Percentiles rank a stretch among this genome's conserved stretches.
phyloP scores from a whole-genome alignment of 1,284 basidiomycete species.

The Tilletia indica region DNA sequence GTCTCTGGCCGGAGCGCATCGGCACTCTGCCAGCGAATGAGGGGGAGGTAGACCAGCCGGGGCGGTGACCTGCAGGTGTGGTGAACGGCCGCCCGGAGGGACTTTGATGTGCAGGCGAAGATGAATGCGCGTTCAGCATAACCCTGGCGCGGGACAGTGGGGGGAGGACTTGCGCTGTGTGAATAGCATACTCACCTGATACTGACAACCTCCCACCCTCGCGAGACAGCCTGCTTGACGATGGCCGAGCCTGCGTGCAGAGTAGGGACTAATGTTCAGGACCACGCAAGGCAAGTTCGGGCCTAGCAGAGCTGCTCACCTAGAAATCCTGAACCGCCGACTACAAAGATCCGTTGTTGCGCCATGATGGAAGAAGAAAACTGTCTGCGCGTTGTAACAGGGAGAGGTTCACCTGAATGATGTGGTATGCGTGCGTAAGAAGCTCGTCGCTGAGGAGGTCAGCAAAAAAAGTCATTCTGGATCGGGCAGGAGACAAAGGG shows the following conservation, averaged over 20 bases:
- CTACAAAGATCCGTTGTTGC: constrained; percentile 60
- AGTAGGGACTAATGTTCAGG: too few relatives aligned
- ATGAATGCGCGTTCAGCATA: background rate
- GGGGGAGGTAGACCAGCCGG: constrained; percentile 70
- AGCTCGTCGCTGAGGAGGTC: too few relatives aligned
- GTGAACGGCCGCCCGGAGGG: constrained; percentile 80
- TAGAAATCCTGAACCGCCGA: constrained; percentile 93
- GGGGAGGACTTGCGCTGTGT: background rate
- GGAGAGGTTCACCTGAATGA: too few relatives aligned
- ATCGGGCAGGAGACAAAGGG: too few relatives aligned
- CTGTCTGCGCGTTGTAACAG: too few relatives aligned
- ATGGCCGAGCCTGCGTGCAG: constrained; percentile 76
- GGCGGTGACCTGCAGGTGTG: constrained; percentile 82
- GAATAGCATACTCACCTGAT: constrained; percentile 67
- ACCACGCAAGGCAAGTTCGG: constrained; percentile 19
- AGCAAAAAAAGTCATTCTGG: background rate
- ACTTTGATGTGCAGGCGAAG: constrained; percentile 58
- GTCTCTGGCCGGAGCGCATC: constrained; percentile 71
- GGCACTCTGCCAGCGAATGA: constrained; percentile 47
- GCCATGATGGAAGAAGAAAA: background rate
- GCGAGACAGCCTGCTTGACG: constrained; percentile 77
- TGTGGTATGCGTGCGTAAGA: too few relatives aligned
- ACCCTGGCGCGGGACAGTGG: background rate
- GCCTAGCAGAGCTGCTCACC: constrained; percentile 61
- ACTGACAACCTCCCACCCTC: constrained; percentile 81